phyloP scores from a whole-genome alignment of 164 flowering plant genomes.

The Nymphaea thermarum region DNA sequence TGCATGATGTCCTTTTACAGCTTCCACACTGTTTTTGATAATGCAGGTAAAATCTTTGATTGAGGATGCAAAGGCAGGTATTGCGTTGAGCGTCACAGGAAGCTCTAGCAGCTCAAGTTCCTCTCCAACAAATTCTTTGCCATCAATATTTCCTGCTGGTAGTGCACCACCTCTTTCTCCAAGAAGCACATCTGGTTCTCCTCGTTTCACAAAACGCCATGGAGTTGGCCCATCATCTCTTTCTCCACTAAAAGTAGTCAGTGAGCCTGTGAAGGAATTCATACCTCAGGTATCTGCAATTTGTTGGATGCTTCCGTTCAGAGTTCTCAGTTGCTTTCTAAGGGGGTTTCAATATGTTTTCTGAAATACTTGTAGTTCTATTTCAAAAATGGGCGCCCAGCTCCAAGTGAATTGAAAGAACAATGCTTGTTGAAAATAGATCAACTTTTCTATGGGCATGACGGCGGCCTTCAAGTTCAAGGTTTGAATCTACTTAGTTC shows the following conservation, averaged over 20 bases:
- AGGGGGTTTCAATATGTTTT: background rate
- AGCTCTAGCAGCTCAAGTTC: slow-evolving; percentile 36
- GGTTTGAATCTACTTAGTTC: slow-evolving; percentile 25
- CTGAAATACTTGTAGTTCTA: slow-evolving; percentile 50
- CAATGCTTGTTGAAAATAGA: slow-evolving; percentile 40
- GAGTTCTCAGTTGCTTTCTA: background rate
- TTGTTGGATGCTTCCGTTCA: background rate
- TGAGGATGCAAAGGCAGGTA: slow-evolving; percentile 64
- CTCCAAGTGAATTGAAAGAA: slow-evolving; percentile 61
- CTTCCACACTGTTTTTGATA: background rate
- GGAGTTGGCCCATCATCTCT: slow-evolving; percentile 55
- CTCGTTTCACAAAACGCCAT: slow-evolving; percentile 50
- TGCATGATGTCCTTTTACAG: background rate
- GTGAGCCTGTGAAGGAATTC: slow-evolving; percentile 57
- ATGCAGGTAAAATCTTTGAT: slow-evolving; percentile 60
- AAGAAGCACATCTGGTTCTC: slow-evolving; percentile 74
- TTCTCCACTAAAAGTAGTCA: slow-evolving; percentile 67
- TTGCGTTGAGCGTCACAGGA: slow-evolving; percentile 36
- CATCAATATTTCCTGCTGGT: slow-evolving; percentile 91
- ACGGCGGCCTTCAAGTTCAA: slow-evolving; percentile 53
- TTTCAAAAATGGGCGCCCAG: slow-evolving; percentile 78
- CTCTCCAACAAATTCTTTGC: slow-evolving; percentile 42
- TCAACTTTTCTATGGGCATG: slow-evolving; percentile 48
- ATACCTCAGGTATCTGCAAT: slow-evolving; percentile 63
- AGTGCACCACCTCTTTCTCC: slow-evolving; percentile 92